Conservation (phyloP, 768 basidiomycete species). For the Psilocybe tampanensis region DNA sequence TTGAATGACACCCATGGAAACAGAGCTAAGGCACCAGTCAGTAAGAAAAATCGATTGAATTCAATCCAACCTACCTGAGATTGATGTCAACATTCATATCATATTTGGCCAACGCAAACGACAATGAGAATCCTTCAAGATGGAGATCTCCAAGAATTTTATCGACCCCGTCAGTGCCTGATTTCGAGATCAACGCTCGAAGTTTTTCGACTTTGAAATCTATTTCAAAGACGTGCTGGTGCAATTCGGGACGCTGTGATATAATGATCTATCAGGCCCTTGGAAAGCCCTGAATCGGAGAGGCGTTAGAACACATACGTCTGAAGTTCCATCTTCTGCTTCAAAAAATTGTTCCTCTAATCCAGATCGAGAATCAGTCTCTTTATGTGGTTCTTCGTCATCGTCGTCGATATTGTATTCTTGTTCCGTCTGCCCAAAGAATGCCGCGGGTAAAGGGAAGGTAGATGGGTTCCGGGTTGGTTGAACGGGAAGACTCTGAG, state of each 20-base stretch:
- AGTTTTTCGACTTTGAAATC: constrained; percentile 86
- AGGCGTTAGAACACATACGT: constrained; percentile 40
- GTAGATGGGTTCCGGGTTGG: constrained; percentile 28
- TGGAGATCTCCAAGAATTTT: constrained; percentile 76
- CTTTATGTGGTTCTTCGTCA: constrained; percentile 41
- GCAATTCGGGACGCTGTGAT: constrained; percentile 42
- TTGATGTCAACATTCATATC: constrained; percentile 87
- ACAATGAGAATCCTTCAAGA: constrained; percentile 77
- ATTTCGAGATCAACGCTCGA: constrained; percentile 77
- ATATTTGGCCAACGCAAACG: constrained; percentile 75
- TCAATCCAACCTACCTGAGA: constrained; percentile 54
- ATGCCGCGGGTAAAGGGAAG: constrained; percentile 54
- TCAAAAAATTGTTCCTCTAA: constrained; percentile 70
- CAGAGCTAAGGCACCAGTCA: constrained; percentile 50
- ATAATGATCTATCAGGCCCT: constrained; percentile 1
- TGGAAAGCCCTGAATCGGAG: not conserved
- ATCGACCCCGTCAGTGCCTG: constrained; percentile 62
- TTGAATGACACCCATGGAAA: constrained; percentile 77
- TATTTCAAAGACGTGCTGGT: constrained; percentile 75
- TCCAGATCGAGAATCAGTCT: constrained; percentile 33
- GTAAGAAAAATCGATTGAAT: not conserved
- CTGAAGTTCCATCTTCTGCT: constrained; percentile 60
- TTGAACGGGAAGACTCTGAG: constrained; percentile 14
- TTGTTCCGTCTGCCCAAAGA: constrained; percentile 54
- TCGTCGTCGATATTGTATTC: constrained; percentile 76